Conservation (phyloP, 345 rosid species). For the Mangifera indica region DNA sequence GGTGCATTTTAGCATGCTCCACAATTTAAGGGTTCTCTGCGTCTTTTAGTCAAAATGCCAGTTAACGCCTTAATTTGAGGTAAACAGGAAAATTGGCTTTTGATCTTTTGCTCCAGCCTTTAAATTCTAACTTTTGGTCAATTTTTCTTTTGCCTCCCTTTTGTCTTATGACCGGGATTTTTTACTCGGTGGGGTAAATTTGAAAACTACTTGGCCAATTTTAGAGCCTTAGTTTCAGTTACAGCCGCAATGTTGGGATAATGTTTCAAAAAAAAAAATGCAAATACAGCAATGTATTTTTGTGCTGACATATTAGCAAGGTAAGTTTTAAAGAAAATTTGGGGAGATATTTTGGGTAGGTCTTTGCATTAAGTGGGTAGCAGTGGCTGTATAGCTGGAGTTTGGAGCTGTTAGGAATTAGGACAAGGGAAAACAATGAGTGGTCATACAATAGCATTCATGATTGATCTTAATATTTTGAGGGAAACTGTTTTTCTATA, state of each 20-base stretch:
- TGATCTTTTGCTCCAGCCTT: conserved; percentile 8
- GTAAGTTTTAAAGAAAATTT: conserved; percentile 4
- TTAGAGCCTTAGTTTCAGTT: neutral
- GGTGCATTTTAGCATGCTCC: conserved; percentile 13
- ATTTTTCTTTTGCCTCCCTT: neutral
- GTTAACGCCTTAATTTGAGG: conserved; percentile 14
- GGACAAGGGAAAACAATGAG: conserved; percentile 10
- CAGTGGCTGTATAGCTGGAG: conserved; percentile 12
- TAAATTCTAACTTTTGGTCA: neutral
- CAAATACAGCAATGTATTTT: neutral
- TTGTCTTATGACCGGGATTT: neutral
- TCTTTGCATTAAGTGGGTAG: conserved; percentile 10
- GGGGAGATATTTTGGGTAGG: conserved; percentile 16
- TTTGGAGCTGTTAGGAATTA: conserved; percentile 21
- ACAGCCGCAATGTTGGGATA: neutral
- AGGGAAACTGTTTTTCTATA: conserved; percentile 15
- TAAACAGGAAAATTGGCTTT: neutral
- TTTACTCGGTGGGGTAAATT: neutral
- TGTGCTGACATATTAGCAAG: neutral
- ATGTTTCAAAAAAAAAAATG: neutral
- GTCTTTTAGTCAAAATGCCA: conserved; percentile 29
- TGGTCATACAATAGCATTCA: conserved; percentile 16
- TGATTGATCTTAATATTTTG: conserved; percentile 14
- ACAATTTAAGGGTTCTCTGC: neutral
- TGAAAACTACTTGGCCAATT: neutral